Percentiles rank a stretch among this genome's conserved stretches.
phyloP scores from a whole-genome alignment of 305 asterid species.

The Plantago lanceolata region DNA sequence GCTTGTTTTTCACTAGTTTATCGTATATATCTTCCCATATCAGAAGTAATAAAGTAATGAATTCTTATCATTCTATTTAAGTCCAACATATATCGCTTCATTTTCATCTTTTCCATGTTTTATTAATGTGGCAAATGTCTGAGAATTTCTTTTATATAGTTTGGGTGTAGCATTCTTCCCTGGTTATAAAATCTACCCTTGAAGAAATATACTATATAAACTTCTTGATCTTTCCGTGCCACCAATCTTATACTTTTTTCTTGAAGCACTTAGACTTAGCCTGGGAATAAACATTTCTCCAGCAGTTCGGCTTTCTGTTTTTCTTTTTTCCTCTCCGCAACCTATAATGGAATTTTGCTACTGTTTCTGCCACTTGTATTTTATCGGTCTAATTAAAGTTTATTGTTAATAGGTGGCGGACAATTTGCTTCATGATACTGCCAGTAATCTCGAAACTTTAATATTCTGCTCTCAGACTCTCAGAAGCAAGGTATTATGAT shows the following conservation, averaged over 20 bases:
- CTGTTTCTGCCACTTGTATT: not conserved
- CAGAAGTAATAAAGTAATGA: not conserved
- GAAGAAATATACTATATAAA: constrained; percentile 6
- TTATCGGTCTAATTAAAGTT: constrained; percentile 25
- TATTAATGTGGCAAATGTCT: constrained; percentile 3
- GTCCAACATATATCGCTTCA: not conserved
- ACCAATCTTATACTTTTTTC: constrained; percentile 3
- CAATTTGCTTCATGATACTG: constrained; percentile 86
- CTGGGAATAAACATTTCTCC: constrained; percentile 13
- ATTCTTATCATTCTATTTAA: not conserved
- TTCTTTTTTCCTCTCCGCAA: constrained; percentile 6
- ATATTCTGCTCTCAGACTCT: constrained; percentile 98
- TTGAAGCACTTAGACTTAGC: constrained; percentile 5
- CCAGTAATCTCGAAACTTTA: constrained; percentile 87
- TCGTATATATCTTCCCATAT: not conserved
- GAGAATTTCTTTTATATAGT: not conserved
- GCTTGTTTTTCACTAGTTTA: constrained; percentile 8
- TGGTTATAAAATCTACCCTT: not conserved
- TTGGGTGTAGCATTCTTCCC: not conserved
- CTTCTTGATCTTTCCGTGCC: constrained; percentile 16
- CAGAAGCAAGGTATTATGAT: constrained; percentile 74
- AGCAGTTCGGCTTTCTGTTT: constrained; percentile 11
- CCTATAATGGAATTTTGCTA: not conserved
- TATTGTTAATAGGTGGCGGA: constrained; percentile 77
- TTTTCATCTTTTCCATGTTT: not conserved